Conservation (phyloP, 495 filamentous ascomycete genomes). For the Penicillium nucicola region DNA sequence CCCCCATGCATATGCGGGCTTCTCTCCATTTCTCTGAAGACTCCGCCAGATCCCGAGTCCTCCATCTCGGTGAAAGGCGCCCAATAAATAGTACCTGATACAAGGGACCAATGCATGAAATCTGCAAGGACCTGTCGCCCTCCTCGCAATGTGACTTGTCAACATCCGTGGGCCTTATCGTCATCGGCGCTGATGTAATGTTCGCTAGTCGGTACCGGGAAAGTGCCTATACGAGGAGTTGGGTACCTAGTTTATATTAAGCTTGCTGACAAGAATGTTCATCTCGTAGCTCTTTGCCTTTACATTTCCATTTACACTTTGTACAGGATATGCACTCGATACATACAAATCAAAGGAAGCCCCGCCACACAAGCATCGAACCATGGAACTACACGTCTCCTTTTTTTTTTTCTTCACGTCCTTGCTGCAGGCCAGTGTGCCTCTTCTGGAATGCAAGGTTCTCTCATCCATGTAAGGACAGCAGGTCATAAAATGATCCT, state of each 20-base stretch:
- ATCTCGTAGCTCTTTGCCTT: no score
- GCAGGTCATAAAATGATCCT: constrained; percentile 2
- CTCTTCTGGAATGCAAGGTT: constrained; percentile 26
- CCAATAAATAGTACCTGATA: neutral
- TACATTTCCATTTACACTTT: neutral
- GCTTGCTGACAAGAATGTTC: no score
- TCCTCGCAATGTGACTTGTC: constrained; percentile 38
- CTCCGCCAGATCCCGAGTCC: neutral
- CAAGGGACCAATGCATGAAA: constrained; percentile 23
- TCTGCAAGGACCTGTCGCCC: constrained; percentile 35
- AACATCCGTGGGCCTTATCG: constrained; percentile 25
- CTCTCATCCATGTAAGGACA: constrained; percentile 16
- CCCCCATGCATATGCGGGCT: no score
- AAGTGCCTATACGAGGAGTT: neutral
- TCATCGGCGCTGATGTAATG: constrained; percentile 17
- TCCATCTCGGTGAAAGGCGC: neutral
- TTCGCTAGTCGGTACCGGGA: neutral
- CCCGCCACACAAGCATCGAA: neutral
- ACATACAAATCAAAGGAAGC: neutral
- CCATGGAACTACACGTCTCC: constrained; percentile 3
- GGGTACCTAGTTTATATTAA: neutral
- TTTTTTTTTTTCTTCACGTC: neutral
- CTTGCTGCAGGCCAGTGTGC: neutral
- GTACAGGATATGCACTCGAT: no score
- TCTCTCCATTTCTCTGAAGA: no score